phyloP scores from a whole-genome alignment of 441 rosid species.

The Gossypium lobatum region DNA sequence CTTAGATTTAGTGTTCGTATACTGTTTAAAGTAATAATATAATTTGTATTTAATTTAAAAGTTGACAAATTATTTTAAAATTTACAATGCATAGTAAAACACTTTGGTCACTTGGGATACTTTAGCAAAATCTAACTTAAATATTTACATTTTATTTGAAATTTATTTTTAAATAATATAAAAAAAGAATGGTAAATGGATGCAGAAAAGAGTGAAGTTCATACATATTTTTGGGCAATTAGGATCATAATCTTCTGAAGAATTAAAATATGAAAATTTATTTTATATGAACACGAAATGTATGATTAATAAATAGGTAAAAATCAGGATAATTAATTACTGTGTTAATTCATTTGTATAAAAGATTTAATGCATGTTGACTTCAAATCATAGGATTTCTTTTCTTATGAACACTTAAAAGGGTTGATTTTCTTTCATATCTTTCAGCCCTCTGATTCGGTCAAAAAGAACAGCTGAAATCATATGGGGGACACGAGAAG shows the following conservation, averaged over 20 bases:
- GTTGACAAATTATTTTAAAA: no score
- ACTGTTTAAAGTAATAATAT: not conserved
- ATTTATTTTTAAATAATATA: no score
- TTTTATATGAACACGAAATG: no score
- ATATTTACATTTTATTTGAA: not conserved
- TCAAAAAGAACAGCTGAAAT: slow-evolving; percentile 83
- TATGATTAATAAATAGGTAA: not conserved
- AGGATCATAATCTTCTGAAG: not conserved
- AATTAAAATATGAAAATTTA: not conserved
- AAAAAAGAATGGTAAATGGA: not conserved
- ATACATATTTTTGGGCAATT: not conserved
- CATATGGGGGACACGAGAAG: slow-evolving; percentile 69
- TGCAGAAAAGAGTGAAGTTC: not conserved
- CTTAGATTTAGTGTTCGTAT: not conserved
- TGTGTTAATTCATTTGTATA: not conserved
- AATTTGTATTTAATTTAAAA: no score
- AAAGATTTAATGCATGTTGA: not conserved
- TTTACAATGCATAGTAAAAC: no score
- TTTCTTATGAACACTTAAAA: not conserved
- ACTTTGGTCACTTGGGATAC: no score
- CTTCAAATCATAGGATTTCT: not conserved
- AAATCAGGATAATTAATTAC: not conserved
- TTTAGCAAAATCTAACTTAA: not conserved
- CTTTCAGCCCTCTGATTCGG: slow-evolving; percentile 62
- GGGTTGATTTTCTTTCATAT: slow-evolving; percentile 1